phyloP scores from a whole-genome alignment of 305 asterid genomes.

The Euphrasia arctica region DNA sequence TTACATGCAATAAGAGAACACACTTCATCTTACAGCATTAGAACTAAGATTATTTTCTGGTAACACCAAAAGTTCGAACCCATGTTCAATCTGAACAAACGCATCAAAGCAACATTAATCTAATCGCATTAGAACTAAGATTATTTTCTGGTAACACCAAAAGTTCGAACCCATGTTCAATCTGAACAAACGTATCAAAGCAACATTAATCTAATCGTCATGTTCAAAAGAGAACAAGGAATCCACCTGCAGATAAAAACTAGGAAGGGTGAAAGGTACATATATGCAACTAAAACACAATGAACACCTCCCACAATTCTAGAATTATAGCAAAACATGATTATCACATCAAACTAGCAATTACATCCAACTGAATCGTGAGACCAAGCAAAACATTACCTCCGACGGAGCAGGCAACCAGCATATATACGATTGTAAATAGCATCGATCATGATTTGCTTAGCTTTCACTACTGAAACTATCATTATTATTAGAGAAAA shows the following conservation, averaged over 20 bases:
- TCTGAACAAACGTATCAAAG: background rate
- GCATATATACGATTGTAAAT: background rate
- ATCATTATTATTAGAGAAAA: background rate
- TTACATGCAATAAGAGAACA: too few species aligned
- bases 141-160: too few species aligned
- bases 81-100: background rate
- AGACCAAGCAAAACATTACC: background rate
- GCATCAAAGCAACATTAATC: background rate
- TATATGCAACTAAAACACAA: slow-evolving; percentile 5
- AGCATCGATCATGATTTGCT: background rate
- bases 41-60: too few species aligned
- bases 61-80: too few species aligned
- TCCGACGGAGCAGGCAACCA: background rate
- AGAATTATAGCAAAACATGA: background rate
- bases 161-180: background rate
- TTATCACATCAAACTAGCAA: background rate
- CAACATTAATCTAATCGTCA: background rate
- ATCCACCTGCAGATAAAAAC: slow-evolving; percentile 4
- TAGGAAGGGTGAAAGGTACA: slow-evolving; percentile 7
- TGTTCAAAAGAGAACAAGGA: slow-evolving; percentile 4
- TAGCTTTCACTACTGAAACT: background rate
- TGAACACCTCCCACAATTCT: background rate
- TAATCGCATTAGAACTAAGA: background rate
- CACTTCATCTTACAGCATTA: too few species aligned
- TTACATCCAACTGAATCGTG: background rate